Evolutionary conservation across 441 rosid species (phyloP), one percentile per base, ranked within the genome.

Genomic region (Cnidoscolus chayamansa): DNA sequence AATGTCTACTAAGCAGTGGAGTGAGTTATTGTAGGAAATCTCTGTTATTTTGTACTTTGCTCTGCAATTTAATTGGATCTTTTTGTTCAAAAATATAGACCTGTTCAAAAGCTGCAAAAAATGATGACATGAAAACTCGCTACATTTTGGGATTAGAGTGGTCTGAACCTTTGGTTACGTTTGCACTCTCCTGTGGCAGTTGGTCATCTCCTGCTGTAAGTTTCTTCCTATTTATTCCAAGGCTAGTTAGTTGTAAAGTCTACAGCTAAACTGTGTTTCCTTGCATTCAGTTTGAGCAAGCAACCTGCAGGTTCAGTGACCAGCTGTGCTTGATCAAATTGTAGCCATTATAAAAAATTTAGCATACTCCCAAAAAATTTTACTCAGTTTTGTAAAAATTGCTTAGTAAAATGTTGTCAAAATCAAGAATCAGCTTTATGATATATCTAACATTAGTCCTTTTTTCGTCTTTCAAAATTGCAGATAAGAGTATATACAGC

Each of bases 141-240:
- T 81, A 80, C 60, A 77, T 72, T 57, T 92, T 90, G 47, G 90
- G 90, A 50, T 68, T 90, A 76, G 88, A 92, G 76, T 88, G 87
- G 89, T 88, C 95, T 0, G 95, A 92, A 74, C 95, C 93, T 6
- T 78, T 89, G 75, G 90, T 91, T 48, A 89, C 93, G 19, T 93
- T 88, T 61, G 89, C 96, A 7, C 93, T 91, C 55, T 81, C 94
- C 50, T 89, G 94, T 30, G 97, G 98, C 72, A 93, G 98, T 81
- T 86, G 90, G 94, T 86, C 98, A 47, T 93, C 97, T 20, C 98
- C 97, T 63, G 86, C 88, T 50, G 94, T 88, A 88, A 80, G 98
- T 84, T 81, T 55, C 48, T 35, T 19, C 37, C 2, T 53, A 12
- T 15, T 32, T 11, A 25, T 25, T 25, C 25, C 25, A 37, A 30